A percentile compares a stretch with the other conserved stretches of the same genome.
These are phyloP conservation scores for Tricholoma furcatifolium DNA, from an alignment of 768 basidiomycete species.

Conservation along the genomic window DNA sequence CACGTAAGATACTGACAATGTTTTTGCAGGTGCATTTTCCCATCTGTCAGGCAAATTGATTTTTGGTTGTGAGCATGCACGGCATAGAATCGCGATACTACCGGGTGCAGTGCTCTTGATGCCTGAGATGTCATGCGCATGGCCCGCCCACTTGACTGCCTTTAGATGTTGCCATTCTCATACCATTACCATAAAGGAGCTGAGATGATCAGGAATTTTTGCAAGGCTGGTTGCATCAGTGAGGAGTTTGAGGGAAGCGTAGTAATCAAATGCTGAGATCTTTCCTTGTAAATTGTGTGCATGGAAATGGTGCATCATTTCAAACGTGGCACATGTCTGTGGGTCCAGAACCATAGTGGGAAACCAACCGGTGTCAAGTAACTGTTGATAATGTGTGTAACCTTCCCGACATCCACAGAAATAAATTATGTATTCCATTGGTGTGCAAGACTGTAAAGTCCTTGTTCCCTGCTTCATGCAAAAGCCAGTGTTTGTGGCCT, in stretches of 20 bases:
- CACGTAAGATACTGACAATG: background rate
- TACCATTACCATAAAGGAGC: constrained; percentile 7
- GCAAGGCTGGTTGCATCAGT: constrained; percentile 2
- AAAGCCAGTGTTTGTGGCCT: too few relatives aligned
- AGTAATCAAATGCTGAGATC: constrained; percentile 7
- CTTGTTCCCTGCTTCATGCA: too few relatives aligned
- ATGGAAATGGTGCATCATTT: constrained; percentile 12
- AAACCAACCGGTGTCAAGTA: constrained; percentile 6
- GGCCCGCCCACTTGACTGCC: constrained; percentile 12
- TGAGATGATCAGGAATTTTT: constrained; percentile 7
- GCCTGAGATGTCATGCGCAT: constrained; percentile 9
- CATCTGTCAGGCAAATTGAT: too few relatives aligned
- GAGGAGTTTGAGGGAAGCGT: constrained; percentile 8
- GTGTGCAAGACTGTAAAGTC: constrained; percentile 3
- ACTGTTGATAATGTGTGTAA: background rate
- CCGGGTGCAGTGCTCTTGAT: constrained; percentile 3
- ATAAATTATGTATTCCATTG: constrained; percentile 9
- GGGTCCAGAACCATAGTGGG: constrained; percentile 8
- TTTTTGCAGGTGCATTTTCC: constrained; percentile 11
- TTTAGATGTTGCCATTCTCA: constrained; percentile 17
- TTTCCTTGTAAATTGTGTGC: constrained; percentile 11
- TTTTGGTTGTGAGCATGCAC: constrained; percentile 16
- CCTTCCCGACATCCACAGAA: constrained; percentile 5
- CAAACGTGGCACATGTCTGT: constrained; percentile 7
- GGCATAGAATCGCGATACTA: constrained; percentile 7